These are phyloP conservation scores for Fusarium caatingaense DNA, from an alignment of 2,329 filamentous ascomycete genomes.

Conservation along the genomic window DNA sequence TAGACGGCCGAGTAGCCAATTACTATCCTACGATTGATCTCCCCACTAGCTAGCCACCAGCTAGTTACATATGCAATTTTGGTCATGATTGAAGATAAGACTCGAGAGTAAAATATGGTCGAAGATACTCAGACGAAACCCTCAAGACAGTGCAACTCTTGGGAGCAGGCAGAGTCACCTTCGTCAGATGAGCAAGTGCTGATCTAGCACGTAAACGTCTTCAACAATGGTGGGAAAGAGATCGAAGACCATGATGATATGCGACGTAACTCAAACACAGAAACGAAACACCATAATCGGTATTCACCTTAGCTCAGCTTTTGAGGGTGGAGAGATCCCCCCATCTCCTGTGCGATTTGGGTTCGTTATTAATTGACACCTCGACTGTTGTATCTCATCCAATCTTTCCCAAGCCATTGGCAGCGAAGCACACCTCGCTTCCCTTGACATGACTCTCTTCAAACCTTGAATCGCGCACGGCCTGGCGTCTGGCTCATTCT, in stretches of 20 bases:
- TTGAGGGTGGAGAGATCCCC: background rate
- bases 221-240: constrained; percentile 25
- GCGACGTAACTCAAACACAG: constrained; percentile 21
- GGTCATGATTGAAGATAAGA: constrained; percentile 5
- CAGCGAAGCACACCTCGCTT: constrained; percentile 19
- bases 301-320: constrained; percentile 6
- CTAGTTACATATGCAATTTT: constrained; percentile 2
- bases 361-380: constrained; percentile 15
- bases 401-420: constrained; percentile 13
- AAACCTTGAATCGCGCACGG: constrained; percentile 29
- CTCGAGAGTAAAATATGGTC: background rate
- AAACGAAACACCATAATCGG: constrained; percentile 10
- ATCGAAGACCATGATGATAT: constrained; percentile 23
- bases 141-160: constrained; percentile 7
- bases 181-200: constrained; percentile 33
- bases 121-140: background rate
- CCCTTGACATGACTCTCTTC: constrained; percentile 36
- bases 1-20: constrained; percentile 3
- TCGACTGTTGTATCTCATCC: constrained; percentile 1
- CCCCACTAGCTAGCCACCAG: constrained; percentile 8
- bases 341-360: background rate
- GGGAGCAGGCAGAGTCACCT: constrained; percentile 10
- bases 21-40: constrained; percentile 11
- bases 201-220: constrained; percentile 11
- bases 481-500: constrained; percentile 16